A percentile compares a stretch with the other conserved stretches of the same genome.
Conservation (phyloP, 1,284 basidiomycete genomes). For the Rhodotorula mucilaginosa region DNA sequence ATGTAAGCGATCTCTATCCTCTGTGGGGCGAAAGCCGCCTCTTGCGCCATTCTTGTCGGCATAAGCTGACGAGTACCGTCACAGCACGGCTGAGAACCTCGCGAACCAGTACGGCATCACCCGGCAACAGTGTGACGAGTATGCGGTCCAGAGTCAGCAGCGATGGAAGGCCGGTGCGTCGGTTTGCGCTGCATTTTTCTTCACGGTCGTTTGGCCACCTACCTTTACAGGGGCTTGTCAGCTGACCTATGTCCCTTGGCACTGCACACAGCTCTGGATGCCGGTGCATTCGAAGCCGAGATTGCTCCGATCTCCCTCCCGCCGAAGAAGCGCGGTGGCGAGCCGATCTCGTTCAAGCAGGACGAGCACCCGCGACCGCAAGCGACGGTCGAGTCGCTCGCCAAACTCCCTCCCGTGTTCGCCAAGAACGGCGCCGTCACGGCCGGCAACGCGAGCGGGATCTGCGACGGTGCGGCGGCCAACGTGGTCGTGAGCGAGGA, state of each 20-base stretch:
- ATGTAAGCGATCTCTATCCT: slow-evolving; percentile 10
- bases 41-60: too few relatives aligned
- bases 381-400: slow-evolving; percentile 88
- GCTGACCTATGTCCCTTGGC: background rate
- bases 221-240: background rate
- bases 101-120: slow-evolving; percentile 63
- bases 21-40: too few relatives aligned
- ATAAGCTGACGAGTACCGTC: background rate
- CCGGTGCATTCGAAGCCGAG: slow-evolving; percentile 51
- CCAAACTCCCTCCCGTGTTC: slow-evolving; percentile 81
- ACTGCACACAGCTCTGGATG: slow-evolving; percentile 47
- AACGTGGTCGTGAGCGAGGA: slow-evolving; percentile 88
- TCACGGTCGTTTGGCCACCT: background rate
- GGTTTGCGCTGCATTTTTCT: background rate
- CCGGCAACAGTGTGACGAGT: slow-evolving; percentile 75
- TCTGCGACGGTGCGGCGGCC: slow-evolving; percentile 91
- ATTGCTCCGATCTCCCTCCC: slow-evolving; percentile 49
- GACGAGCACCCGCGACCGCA: slow-evolving; percentile 65
- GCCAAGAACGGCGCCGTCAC: slow-evolving; percentile 85
- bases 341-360: slow-evolving; percentile 45
- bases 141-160: slow-evolving; percentile 49
- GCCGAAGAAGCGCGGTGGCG: slow-evolving; percentile 46
- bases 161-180: slow-evolving; percentile 50
- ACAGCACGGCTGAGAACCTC: slow-evolving; percentile 65
- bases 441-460: slow-evolving; percentile 89